Conservation (phyloP, 257 asterid genomes). For the Solanum megistacrolobum region DNA sequence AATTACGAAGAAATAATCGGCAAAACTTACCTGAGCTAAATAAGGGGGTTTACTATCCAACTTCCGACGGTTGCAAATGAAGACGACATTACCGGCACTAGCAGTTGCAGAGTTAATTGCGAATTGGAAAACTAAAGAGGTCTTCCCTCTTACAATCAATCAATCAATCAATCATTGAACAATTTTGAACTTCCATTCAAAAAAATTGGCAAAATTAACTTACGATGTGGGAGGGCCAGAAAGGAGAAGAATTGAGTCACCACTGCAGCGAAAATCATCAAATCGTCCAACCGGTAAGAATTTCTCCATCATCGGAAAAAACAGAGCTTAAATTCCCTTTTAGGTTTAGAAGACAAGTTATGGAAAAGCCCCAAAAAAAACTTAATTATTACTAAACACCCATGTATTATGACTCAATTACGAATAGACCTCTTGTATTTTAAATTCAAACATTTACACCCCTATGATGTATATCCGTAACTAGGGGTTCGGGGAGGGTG, state of each 20-base stretch:
- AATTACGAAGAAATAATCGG: neutral
- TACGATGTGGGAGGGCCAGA: neutral
- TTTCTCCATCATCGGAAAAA: neutral
- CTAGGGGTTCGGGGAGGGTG: neutral
- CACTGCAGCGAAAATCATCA: neutral
- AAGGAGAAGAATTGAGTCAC: neutral
- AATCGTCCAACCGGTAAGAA: neutral
- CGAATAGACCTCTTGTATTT: neutral
- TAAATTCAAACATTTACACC: neutral
- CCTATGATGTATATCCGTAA: neutral
- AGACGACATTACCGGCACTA: slow-evolving; percentile 32
- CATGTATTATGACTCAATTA: neutral
- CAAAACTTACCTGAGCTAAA: slow-evolving; percentile 53
- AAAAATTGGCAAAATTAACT: neutral
- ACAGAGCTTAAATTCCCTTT: neutral
- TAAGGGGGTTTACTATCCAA: slow-evolving; percentile 52
- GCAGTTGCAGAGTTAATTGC: slow-evolving; percentile 53
- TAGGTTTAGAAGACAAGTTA: neutral
- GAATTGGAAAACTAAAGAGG: slow-evolving; percentile 81
- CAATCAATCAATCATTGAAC: neutral
- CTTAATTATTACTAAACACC: neutral
- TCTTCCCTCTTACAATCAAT: slow-evolving; percentile 36
- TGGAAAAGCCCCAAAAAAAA: neutral
- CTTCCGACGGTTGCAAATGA: slow-evolving; percentile 63
- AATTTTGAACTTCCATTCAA: neutral